A percentile compares a stretch with the other conserved stretches of the same genome.
phyloP scores from a whole-genome alignment of 2,329 filamentous ascomycete species.

The Chaetomium sp. region DNA sequence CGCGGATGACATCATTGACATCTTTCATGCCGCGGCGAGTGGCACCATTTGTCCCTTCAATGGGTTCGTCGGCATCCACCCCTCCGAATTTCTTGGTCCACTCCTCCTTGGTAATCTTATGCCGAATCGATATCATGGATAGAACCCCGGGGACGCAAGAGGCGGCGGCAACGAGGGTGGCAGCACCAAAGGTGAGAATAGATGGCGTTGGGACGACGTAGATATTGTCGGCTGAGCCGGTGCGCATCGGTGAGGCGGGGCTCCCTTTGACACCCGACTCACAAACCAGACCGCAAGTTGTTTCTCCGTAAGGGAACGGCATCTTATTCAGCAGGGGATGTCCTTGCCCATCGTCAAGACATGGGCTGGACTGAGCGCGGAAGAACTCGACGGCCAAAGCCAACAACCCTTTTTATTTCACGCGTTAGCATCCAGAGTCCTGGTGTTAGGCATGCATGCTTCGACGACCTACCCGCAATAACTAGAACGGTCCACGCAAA shows the following conservation, averaged over 20 bases:
- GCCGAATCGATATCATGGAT: slow-evolving; percentile 55
- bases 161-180: slow-evolving; percentile 54
- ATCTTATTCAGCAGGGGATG: slow-evolving; percentile 30
- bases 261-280: slow-evolving; percentile 31
- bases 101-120: slow-evolving; percentile 57
- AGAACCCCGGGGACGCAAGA: slow-evolving; percentile 60
- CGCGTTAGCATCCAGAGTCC: background rate
- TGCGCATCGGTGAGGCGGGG: slow-evolving; percentile 49
- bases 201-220: slow-evolving; percentile 55
- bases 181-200: slow-evolving; percentile 51
- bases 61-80: slow-evolving; percentile 33
- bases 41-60: slow-evolving; percentile 49
- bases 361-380: slow-evolving; percentile 40
- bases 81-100: slow-evolving; percentile 43
- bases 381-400: slow-evolving; percentile 61
- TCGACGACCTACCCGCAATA: slow-evolving; percentile 44
- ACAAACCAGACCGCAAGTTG: slow-evolving; percentile 44
- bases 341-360: slow-evolving; percentile 35
- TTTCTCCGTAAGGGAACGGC: slow-evolving; percentile 38
- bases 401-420: slow-evolving; percentile 41
- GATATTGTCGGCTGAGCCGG: slow-evolving; percentile 51
- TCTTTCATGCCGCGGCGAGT: slow-evolving; percentile 45
- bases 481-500: slow-evolving; percentile 59
- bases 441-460: background rate
- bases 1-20: slow-evolving; percentile 49